A percentile compares a stretch with the other conserved stretches of the same genome.
These are phyloP conservation scores for Zoysia japonica DNA, from an alignment of 176 grass and related monocot genomes.

Conservation along the genomic window DNA sequence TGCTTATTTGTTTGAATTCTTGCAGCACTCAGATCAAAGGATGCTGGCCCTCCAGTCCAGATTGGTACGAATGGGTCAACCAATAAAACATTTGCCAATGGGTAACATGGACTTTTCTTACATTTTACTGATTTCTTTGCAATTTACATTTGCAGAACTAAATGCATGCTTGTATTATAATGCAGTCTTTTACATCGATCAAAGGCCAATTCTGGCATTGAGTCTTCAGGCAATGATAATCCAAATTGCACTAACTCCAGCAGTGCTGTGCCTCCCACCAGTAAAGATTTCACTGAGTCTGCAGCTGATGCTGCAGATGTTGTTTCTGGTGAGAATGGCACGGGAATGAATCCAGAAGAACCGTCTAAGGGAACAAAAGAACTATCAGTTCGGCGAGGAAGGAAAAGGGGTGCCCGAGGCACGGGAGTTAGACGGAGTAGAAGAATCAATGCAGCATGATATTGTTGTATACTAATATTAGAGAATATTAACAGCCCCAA, in stretches of 20 bases:
- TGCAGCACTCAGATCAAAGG: constrained; percentile 36
- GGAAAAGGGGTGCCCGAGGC: constrained; percentile 48
- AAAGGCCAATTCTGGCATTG: constrained; percentile 62
- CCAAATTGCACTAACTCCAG: constrained; percentile 58
- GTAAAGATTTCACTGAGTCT: background rate
- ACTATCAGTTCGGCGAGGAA: constrained; percentile 32
- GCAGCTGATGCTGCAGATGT: constrained; percentile 10
- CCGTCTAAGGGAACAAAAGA: constrained; percentile 5
- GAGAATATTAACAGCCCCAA: constrained; percentile 25
- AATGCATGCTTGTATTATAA: constrained; percentile 9
- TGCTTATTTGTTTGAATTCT: constrained; percentile 19
- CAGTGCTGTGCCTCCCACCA: constrained; percentile 22
- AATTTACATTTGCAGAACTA: constrained; percentile 1
- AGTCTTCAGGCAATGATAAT: constrained; percentile 54
- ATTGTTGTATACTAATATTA: constrained; percentile 46
- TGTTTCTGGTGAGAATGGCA: constrained; percentile 37
- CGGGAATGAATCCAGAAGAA: constrained; percentile 25
- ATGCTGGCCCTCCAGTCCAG: constrained; percentile 1
- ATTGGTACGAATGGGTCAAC: constrained; percentile 37
- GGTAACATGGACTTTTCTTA: constrained; percentile 46
- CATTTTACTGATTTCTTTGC: background rate
- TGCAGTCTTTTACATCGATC: constrained; percentile 52
- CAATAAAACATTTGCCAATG: constrained; percentile 42
- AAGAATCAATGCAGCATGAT: constrained; percentile 15
- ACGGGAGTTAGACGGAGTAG: constrained; percentile 40